Conservation (phyloP, 768 basidiomycete species). For the Exsudoporus frostii region DNA sequence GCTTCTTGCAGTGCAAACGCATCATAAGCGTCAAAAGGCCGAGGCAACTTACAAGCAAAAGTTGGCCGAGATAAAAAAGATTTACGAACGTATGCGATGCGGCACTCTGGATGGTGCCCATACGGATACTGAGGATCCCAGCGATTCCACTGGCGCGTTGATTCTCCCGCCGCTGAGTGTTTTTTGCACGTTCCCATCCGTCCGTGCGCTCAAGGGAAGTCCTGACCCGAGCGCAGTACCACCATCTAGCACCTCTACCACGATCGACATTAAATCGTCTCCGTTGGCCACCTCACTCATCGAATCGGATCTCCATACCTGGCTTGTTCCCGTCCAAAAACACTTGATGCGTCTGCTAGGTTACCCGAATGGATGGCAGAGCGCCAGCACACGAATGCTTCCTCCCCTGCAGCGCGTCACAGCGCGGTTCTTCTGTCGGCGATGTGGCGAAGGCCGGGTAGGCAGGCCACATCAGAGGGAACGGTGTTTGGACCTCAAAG, state of each 20-base stretch:
- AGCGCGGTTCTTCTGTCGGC: constrained; percentile 56
- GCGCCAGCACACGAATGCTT: constrained; percentile 41
- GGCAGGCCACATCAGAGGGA: constrained; percentile 35
- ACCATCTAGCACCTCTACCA: neutral
- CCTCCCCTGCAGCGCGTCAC: constrained; percentile 58
- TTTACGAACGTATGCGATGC: constrained; percentile 46
- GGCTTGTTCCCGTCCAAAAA: constrained; percentile 45
- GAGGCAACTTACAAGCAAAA: constrained; percentile 26
- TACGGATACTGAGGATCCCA: neutral
- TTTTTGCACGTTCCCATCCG: constrained; percentile 49
- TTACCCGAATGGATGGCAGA: constrained; percentile 46
- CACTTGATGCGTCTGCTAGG: constrained; percentile 49
- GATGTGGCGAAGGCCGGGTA: constrained; percentile 41
- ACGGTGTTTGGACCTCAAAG: constrained; percentile 52
- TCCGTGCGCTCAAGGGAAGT: constrained; percentile 34
- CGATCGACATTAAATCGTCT: constrained; percentile 23
- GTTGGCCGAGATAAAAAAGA: constrained; percentile 36
- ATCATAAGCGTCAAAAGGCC: constrained; percentile 24
- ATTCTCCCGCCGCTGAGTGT: constrained; percentile 44
- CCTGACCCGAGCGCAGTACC: constrained; percentile 13
- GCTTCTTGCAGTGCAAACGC: constrained; percentile 25
- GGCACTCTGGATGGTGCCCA: constrained; percentile 6
- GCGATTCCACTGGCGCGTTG: neutral
- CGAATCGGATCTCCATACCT: constrained; percentile 42
- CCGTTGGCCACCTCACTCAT: constrained; percentile 38